Evolutionary conservation across 306 rosid species (phyloP), one percentile per base, ranked within the genome.

Genomic region (Prinsepia uniflora): DNA sequence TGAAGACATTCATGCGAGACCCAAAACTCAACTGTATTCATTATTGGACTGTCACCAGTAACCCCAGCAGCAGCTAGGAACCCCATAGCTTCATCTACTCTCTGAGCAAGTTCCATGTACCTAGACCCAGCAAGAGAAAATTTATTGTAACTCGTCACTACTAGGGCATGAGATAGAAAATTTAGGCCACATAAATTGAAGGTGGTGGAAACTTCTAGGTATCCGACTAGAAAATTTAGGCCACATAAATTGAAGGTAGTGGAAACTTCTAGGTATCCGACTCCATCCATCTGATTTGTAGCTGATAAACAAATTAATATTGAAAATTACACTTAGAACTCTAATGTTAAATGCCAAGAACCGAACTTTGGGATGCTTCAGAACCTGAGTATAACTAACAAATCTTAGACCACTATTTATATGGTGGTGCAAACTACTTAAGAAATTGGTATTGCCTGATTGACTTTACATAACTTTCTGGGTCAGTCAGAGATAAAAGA

Each of bases 1-100:
- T 82, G 86, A 56, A 82, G 86, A 68, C 86, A 78, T 42, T 82
- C 86, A 56, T 82, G 83, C 54, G 86, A 82, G 43, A 81, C 68
- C 86, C 86, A 82, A 43, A 78, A 82, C 73, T 82, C 86, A 63
- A 82, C 68, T 18, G 83, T 75, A 58, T 78, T 82, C 86, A 82
- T 82, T 73, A 82, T 49, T 8, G 83, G 83, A 75, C 75, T 75
- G 66, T 72, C 52, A 19, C 58, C 10, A 24, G 86, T 82, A 49
- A 72, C 75, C 61, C 86, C 83, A 50, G 79, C 86, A 60, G 86
- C 86, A 44, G 59, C 44, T 73, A 78, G 81, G 67, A 82, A 82
- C 17, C 86, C 86, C 68, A 82, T 75, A 40, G 83, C 83, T 56
- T 82, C 83, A 55, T 82, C 86, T 10, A 75, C 86, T 64, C 83